Percentiles rank a stretch among this genome's conserved stretches.
These are phyloP conservation scores for Wickerhamiella allomyrinae DNA, from an alignment of 805 yeast species.

Conservation along the genomic window DNA sequence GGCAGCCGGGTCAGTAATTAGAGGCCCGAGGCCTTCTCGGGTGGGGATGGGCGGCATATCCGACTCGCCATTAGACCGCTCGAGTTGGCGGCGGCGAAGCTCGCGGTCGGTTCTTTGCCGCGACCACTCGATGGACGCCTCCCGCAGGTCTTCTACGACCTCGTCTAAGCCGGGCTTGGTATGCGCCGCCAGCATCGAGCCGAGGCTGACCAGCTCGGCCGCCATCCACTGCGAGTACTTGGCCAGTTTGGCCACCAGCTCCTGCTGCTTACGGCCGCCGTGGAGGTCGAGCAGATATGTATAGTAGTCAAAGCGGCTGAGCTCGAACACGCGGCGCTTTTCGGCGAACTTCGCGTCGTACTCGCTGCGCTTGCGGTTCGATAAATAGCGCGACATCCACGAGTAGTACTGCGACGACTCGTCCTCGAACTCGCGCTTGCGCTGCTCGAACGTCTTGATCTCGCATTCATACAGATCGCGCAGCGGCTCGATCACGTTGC, in stretches of 20 bases:
- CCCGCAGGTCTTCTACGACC: constrained; percentile 23
- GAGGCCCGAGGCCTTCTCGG: neutral
- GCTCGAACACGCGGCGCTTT: constrained; percentile 28
- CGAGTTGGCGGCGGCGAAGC: constrained; percentile 25
- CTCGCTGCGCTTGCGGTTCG: constrained; percentile 23
- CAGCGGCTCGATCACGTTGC: constrained; percentile 27
- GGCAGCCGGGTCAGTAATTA: neutral
- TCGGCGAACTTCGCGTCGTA: constrained; percentile 29
- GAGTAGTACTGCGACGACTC: constrained; percentile 31
- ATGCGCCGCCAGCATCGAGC: constrained; percentile 17
- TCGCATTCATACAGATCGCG: constrained; percentile 29
- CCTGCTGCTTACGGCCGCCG: constrained; percentile 31
- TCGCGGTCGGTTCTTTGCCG: constrained; percentile 28
- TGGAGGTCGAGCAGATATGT: constrained; percentile 28
- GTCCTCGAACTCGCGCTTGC: constrained; percentile 32
- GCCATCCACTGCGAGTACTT: constrained; percentile 25
- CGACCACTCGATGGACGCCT: constrained; percentile 26
- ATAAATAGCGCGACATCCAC: constrained; percentile 31
- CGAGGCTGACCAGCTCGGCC: constrained; percentile 18
- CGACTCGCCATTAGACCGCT: constrained; percentile 18
- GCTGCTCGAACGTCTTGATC: constrained; percentile 27
- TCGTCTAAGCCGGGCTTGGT: constrained; percentile 23
- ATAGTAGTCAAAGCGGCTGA: constrained; percentile 30
- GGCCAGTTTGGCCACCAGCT: constrained; percentile 25
- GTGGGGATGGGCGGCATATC: neutral